These are phyloP conservation scores for Alternaria tenuissima DNA, from an alignment of 2,329 filamentous ascomycete genomes.

Conservation along the genomic window DNA sequence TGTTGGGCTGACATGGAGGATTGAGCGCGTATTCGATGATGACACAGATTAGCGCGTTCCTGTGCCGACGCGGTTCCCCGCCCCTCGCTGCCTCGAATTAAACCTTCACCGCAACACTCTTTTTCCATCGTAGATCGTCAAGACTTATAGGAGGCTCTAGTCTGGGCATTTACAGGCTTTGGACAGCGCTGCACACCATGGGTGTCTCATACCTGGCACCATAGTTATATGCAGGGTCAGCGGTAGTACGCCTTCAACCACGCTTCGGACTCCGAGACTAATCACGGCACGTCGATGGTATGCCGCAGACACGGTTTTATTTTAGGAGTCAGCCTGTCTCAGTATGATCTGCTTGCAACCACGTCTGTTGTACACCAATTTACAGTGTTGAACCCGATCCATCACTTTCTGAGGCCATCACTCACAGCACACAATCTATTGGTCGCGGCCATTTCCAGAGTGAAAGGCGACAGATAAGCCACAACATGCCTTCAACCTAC, in stretches of 20 bases:
- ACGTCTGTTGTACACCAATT: not conserved
- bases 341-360: not conserved
- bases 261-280: constrained; percentile 4
- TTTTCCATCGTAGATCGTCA: not conserved
- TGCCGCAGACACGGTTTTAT: constrained; percentile 1
- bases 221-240: constrained; percentile 2
- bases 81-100: not conserved
- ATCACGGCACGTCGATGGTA: constrained; percentile 1
- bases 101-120: constrained; percentile 1
- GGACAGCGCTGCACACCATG: not conserved
- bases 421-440: not conserved
- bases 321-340: not conserved
- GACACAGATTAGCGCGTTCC: not conserved
- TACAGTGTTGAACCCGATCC: not conserved
- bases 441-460: not conserved
- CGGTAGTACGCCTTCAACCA: constrained; percentile 3
- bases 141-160: not conserved
- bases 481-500: constrained; percentile 9
- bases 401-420: not conserved
- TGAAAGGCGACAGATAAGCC: not conserved
- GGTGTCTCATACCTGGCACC: not conserved
- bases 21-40: not conserved
- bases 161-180: not conserved
- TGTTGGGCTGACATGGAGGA: not conserved
- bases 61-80: constrained; percentile 15